A percentile compares a stretch with the other conserved stretches of the same genome.
Evolutionary conservation across 2,329 filamentous ascomycete genomes (phyloP).

Genomic region (Biscogniauxia marginata): DNA sequence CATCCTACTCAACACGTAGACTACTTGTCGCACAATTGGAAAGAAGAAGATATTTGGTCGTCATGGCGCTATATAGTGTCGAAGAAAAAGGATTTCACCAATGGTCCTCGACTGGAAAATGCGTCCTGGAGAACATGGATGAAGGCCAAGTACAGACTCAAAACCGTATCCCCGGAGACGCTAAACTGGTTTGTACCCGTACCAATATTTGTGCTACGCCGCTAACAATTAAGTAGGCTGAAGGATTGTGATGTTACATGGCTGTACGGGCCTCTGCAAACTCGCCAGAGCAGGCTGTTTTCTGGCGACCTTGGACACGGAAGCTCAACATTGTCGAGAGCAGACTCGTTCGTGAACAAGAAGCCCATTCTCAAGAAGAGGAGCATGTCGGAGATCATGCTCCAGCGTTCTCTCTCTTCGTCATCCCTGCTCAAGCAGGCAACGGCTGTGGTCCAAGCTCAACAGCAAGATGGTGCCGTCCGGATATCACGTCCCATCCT

Average conservation of each 20-base stretch:
- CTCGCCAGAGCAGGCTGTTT: conserved; percentile 58
- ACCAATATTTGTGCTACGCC: conserved; percentile 7
- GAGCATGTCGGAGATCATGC: conserved; percentile 92
- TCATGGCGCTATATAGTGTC: conserved; percentile 93
- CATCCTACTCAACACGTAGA: conserved; percentile 89
- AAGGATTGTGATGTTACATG: conserved; percentile 98
- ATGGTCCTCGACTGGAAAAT: conserved; percentile 83
- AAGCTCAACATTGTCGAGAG: conserved; percentile 49
- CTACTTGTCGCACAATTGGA: conserved; percentile 90
- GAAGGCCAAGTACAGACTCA: conserved; percentile 83
- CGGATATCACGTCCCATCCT: conserved; percentile 54
- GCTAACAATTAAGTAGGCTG: conserved; percentile 59
- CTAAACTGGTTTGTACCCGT: conserved; percentile 78
- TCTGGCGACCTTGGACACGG: conserved; percentile 40
- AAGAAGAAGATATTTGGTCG: conserved; percentile 94
- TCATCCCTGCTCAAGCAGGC: conserved; percentile 89
- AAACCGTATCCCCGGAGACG: conserved; percentile 85
- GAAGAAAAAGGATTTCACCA: conserved; percentile 74
- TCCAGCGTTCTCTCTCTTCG: conserved; percentile 83
- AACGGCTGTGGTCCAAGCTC: conserved; percentile 79
- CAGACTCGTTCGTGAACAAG: conserved; percentile 69
- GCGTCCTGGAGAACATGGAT: conserved; percentile 97
- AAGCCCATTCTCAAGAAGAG: conserved; percentile 96
- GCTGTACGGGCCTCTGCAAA: conserved; percentile 91
- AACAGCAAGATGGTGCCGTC: conserved; percentile 59